These are phyloP conservation scores for Oryza coarctata DNA, from an alignment of 176 grass and related monocot species.

Conservation along the genomic window DNA sequence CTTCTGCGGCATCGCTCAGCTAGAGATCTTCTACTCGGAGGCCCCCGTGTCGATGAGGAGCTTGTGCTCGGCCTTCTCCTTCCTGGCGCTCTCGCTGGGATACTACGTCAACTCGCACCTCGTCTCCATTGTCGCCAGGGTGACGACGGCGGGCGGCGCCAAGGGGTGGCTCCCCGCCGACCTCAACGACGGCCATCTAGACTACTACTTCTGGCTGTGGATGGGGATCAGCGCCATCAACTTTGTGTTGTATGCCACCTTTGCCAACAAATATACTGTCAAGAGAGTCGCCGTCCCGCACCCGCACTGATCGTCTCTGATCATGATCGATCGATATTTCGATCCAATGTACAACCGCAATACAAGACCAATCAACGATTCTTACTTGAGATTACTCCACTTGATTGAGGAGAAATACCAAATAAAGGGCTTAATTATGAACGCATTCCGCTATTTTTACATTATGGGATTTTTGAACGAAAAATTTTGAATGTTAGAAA, in stretches of 20 bases:
- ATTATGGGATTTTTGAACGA: no score
- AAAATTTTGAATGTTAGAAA: no score
- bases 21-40: slow-evolving; percentile 75
- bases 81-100: slow-evolving; percentile 69
- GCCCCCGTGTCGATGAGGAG: slow-evolving; percentile 63
- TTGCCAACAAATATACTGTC: slow-evolving; percentile 64
- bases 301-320: neutral
- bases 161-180: slow-evolving; percentile 69
- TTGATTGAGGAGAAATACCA: no score
- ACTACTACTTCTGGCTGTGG: slow-evolving; percentile 85
- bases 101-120: slow-evolving; percentile 80
- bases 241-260: slow-evolving; percentile 54
- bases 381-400: no score
- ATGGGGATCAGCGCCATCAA: slow-evolving; percentile 51
- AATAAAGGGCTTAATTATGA: no score
- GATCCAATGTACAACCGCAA: no score
- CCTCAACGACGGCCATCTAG: slow-evolving; percentile 72
- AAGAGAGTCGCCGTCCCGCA: slow-evolving; percentile 49
- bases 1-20: slow-evolving; percentile 76
- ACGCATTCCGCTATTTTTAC: no score
- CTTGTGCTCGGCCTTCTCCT: slow-evolving; percentile 59
- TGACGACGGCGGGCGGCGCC: slow-evolving; percentile 24
- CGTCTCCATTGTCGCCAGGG: slow-evolving; percentile 35
- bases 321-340: no score
- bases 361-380: no score